phyloP scores from a whole-genome alignment of 2,329 filamentous ascomycete genomes.

The Metarhizium humberi region DNA sequence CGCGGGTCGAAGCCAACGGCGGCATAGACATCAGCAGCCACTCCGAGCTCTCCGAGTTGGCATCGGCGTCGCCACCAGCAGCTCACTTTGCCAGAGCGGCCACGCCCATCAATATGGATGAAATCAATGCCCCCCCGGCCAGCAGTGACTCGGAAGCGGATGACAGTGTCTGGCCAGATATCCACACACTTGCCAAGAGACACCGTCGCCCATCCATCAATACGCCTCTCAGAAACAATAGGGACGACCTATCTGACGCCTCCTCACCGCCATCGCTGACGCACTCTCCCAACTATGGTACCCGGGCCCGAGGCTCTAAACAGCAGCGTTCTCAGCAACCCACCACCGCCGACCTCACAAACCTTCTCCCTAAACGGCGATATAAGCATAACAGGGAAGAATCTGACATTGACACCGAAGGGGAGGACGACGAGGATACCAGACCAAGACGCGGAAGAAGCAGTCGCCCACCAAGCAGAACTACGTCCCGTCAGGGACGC shows the following conservation, averaged over 20 bases:
- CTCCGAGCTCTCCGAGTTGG: conserved; percentile 27
- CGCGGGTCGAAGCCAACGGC: conserved; percentile 17
- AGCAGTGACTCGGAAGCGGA: conserved; percentile 41
- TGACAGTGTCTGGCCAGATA: conserved; percentile 40
- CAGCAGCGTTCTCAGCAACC: conserved; percentile 31
- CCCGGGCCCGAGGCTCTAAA: conserved; percentile 19
- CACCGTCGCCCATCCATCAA: conserved; percentile 28
- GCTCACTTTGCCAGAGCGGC: conserved; percentile 20
- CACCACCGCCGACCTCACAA: conserved; percentile 45
- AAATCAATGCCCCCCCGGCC: conserved; percentile 44
- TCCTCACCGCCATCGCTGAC: conserved; percentile 59
- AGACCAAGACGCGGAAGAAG: conserved; percentile 23
- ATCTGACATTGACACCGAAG: conserved; percentile 34
- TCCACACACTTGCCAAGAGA: conserved; percentile 39
- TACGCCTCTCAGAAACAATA: conserved; percentile 27
- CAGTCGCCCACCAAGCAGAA: conserved; percentile 20
- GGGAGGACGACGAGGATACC: conserved; percentile 38
- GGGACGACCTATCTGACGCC: conserved; percentile 36
- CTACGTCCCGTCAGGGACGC: conserved; percentile 3
- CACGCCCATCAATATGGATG: conserved; percentile 37
- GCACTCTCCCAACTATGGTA: conserved; percentile 50
- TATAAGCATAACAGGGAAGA: conserved; percentile 29
- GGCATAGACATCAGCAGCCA: conserved; percentile 21
- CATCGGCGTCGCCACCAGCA: conserved; percentile 25
- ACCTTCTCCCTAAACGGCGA: conserved; percentile 43